phyloP scores from a whole-genome alignment of 164 flowering plant species.

The Warburgia ugandensis region DNA sequence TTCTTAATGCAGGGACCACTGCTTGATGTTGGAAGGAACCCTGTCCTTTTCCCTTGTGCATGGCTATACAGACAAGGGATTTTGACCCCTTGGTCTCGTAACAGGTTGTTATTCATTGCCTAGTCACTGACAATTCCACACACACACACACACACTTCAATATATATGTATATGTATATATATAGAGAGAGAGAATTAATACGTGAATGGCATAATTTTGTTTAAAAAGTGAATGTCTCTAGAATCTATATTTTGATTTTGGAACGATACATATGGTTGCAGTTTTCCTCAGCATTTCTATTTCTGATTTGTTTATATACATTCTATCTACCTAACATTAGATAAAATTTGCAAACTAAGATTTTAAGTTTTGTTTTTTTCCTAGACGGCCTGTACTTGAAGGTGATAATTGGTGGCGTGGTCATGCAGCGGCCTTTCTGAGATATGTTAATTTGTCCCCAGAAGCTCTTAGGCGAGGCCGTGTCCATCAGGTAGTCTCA shows the following conservation, averaged over 20 bases:
- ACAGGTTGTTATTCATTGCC: slow-evolving; percentile 49
- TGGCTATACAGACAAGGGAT: slow-evolving; percentile 87
- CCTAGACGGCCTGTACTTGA: slow-evolving; percentile 60
- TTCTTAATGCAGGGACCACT: slow-evolving; percentile 63
- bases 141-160: too few species aligned
- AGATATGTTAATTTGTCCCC: slow-evolving; percentile 48
- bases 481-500: slow-evolving; percentile 61
- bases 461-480: slow-evolving; percentile 61
- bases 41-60: slow-evolving; percentile 62
- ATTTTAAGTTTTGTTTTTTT: slow-evolving; percentile 1
- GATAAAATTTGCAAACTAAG: too few species aligned
- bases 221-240: too few species aligned
- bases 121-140: too few species aligned
- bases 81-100: slow-evolving; percentile 65
- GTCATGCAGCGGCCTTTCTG: slow-evolving; percentile 85
- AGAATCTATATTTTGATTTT: too few species aligned
- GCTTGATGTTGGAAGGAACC: slow-evolving; percentile 86
- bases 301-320: not conserved
- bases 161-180: too few species aligned
- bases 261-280: not conserved
- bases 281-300: not conserved
- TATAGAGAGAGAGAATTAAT: too few species aligned
- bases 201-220: too few species aligned
- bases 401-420: slow-evolving; percentile 97
- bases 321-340: not conserved